These are phyloP conservation scores for Chaetomium tenue DNA, from an alignment of 495 filamentous ascomycete species.

Conservation along the genomic window DNA sequence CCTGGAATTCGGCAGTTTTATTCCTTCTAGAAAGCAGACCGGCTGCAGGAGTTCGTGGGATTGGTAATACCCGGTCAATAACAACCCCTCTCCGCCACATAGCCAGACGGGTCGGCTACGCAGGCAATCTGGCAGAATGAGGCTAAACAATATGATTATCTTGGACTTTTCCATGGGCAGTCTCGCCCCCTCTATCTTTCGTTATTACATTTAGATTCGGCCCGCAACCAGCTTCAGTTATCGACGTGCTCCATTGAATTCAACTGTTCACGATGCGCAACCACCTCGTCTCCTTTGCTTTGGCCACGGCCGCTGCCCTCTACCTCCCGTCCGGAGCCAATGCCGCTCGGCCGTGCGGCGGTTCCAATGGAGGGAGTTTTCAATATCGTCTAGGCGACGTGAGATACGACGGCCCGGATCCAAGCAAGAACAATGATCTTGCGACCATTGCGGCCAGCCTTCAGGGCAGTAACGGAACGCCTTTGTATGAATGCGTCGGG, in stretches of 20 bases:
- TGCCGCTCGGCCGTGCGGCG: background rate
- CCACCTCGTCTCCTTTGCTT: background rate
- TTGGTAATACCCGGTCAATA: slow-evolving; percentile 13
- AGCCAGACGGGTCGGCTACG: slow-evolving; percentile 4
- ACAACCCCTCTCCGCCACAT: background rate
- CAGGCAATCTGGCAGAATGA: slow-evolving; percentile 8
- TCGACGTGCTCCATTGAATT: background rate
- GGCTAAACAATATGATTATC: background rate
- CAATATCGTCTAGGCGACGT: slow-evolving; percentile 36
- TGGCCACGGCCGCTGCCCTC: background rate
- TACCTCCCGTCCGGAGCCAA: background rate
- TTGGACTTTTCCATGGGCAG: background rate
- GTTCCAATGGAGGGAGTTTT: slow-evolving; percentile 21
- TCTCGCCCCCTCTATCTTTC: too few relatives aligned
- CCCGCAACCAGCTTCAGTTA: background rate
- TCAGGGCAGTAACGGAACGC: slow-evolving; percentile 23
- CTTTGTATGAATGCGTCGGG: slow-evolving; percentile 41
- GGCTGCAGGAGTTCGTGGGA: background rate
- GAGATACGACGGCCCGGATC: slow-evolving; percentile 39
- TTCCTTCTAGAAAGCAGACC: slow-evolving; percentile 7
- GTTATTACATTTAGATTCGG: background rate
- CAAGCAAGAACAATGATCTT: slow-evolving; percentile 29
- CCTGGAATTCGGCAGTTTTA: slow-evolving; percentile 3
- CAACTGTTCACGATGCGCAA: background rate
- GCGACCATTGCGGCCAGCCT: slow-evolving; percentile 41